Evolutionary conservation across 768 basidiomycete genomes (phyloP).

Genomic region (Rhodotorula diobovata): DNA sequence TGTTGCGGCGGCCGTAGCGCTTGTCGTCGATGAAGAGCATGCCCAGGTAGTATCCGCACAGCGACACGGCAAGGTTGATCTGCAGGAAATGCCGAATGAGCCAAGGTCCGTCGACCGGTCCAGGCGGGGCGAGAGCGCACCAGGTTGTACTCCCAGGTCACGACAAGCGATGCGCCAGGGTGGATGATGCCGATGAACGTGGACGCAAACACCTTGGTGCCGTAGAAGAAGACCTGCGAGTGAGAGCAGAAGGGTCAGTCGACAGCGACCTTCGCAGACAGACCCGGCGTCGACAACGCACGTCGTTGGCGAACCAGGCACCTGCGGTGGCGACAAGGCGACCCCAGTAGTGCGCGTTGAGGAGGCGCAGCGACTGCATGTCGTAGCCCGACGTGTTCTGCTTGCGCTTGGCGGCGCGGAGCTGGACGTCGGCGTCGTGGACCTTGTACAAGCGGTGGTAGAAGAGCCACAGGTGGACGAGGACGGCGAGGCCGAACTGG

Average conservation of each 20-base stretch:
- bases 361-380: slow-evolving; percentile 47
- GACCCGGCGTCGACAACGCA: slow-evolving; percentile 41
- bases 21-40: slow-evolving; percentile 51
- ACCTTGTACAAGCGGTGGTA: slow-evolving; percentile 51
- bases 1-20: slow-evolving; percentile 47
- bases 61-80: slow-evolving; percentile 49
- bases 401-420: slow-evolving; percentile 46
- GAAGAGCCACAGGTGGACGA: slow-evolving; percentile 51
- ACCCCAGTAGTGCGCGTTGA: slow-evolving; percentile 47
- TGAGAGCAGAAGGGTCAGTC: background rate
- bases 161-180: slow-evolving; percentile 47
- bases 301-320: slow-evolving; percentile 50
- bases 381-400: slow-evolving; percentile 51
- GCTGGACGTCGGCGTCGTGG: slow-evolving; percentile 43
- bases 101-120: too few relatives aligned
- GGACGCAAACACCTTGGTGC: slow-evolving; percentile 50
- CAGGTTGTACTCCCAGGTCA: slow-evolving; percentile 50
- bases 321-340: slow-evolving; percentile 45
- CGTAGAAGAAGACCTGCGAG: slow-evolving; percentile 37
- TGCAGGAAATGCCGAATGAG: background rate
- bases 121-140: background rate
- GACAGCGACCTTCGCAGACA: background rate
- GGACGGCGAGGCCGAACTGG: slow-evolving; percentile 50
- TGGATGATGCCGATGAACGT: slow-evolving; percentile 50
- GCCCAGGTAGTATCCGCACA: slow-evolving; percentile 50